A percentile compares a stretch with the other conserved stretches of the same genome.
Conservation (phyloP, 2,329 filamentous ascomycete genomes). For the Orbilia oligospora region DNA sequence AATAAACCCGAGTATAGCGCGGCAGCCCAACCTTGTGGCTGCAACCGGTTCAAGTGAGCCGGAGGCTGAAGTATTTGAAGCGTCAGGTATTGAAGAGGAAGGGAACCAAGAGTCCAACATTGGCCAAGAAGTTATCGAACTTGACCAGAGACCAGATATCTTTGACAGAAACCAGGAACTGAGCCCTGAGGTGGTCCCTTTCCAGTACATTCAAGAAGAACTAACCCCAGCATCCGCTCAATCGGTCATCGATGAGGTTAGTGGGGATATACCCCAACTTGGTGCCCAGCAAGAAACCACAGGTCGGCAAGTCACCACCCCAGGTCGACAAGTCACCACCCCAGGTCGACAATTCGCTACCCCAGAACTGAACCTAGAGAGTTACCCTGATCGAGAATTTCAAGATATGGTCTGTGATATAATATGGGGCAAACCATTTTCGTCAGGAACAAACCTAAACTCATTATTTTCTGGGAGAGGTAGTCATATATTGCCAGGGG, state of each 20-base stretch:
- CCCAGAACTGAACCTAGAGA: not conserved
- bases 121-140: no score
- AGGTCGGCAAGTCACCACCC: no score
- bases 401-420: not conserved
- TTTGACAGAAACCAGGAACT: not conserved
- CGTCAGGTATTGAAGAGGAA: not conserved
- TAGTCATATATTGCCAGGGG: not conserved
- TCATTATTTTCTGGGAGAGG: not conserved
- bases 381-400: not conserved
- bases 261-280: no score
- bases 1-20: no score
- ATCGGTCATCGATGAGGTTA: no score
- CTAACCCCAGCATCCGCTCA: no score
- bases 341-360: no score
- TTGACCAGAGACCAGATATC: not conserved
- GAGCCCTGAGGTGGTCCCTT: not conserved
- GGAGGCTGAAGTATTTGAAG: no score
- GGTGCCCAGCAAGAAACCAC: no score
- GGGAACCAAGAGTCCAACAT: not conserved
- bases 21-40: not conserved
- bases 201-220: not conserved
- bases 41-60: no score
- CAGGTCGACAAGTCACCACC: no score
- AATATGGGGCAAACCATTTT: not conserved
- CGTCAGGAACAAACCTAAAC: not conserved